Evolutionary conservation across 768 basidiomycete genomes (phyloP).

Genomic region (Lentinula detonsa): DNA sequence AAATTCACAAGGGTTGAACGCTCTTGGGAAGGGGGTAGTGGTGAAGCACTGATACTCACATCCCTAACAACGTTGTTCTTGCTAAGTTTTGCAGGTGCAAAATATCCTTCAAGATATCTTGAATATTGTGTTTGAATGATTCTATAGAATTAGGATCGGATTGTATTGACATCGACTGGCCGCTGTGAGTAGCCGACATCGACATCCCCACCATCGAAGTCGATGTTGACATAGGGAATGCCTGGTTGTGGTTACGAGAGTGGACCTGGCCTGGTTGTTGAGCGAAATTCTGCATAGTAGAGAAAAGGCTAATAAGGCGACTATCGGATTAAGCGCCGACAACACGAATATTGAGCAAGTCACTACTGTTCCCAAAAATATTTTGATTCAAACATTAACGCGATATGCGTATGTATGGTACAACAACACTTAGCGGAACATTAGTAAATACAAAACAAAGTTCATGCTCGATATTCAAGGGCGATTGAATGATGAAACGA

Average conservation of each 20-base stretch:
- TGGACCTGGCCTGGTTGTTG: background rate
- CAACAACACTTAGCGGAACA: no score
- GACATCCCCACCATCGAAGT: background rate
- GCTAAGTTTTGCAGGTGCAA: background rate
- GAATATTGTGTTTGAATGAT: slow-evolving; percentile 5
- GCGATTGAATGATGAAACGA: background rate
- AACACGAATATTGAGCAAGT: background rate
- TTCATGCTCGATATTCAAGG: background rate
- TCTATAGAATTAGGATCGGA: slow-evolving; percentile 1
- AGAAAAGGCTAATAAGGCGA: background rate
- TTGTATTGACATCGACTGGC: background rate
- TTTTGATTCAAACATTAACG: no score
- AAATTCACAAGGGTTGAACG: background rate
- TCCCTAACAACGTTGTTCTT: background rate
- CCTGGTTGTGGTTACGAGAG: background rate
- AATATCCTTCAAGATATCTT: background rate
- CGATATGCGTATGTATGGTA: no score
- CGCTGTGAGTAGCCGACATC: background rate
- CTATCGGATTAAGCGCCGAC: background rate
- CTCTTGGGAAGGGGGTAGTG: no score
- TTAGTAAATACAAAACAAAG: no score
- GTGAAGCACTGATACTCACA: background rate
- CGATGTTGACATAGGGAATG: background rate
- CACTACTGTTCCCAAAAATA: no score
- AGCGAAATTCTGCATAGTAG: background rate